These are phyloP conservation scores for Yamadazyma ubonensis DNA, from an alignment of 805 yeast genomes.

Conservation along the genomic window DNA sequence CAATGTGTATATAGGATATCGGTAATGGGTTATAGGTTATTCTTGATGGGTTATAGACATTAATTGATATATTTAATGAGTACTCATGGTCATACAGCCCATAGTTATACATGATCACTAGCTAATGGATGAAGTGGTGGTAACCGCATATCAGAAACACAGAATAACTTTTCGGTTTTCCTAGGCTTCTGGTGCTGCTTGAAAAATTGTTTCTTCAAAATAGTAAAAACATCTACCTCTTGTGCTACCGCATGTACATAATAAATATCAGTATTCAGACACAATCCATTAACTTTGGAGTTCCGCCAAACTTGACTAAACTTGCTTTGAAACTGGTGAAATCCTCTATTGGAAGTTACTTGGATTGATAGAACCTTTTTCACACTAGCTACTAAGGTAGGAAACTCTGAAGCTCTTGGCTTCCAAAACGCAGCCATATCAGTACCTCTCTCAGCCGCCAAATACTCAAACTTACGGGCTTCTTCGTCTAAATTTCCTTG, in stretches of 20 bases:
- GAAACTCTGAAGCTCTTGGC: slow-evolving; percentile 15
- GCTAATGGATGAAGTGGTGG: too few species aligned
- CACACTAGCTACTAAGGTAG: slow-evolving; percentile 18
- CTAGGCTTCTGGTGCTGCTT: too few species aligned
- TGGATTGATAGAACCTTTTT: slow-evolving; percentile 19
- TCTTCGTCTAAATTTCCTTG: slow-evolving; percentile 26
- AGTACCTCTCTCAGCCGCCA: slow-evolving; percentile 11
- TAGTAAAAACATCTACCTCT: slow-evolving; percentile 12
- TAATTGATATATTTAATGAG: too few species aligned
- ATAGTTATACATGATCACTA: too few species aligned
- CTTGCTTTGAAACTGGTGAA: slow-evolving; percentile 15
- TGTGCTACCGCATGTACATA: slow-evolving; percentile 11
- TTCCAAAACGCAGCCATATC: slow-evolving; percentile 21
- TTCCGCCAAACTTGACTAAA: slow-evolving; percentile 2
- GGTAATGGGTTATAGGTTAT: too few species aligned
- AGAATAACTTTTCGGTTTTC: too few species aligned
- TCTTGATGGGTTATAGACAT: too few species aligned
- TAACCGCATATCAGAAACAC: too few species aligned
- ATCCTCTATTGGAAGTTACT: slow-evolving; percentile 17
- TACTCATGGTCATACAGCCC: too few species aligned
- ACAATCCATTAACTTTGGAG: slow-evolving; percentile 6
- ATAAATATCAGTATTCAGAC: slow-evolving; percentile 12
- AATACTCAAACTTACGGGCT: slow-evolving; percentile 25
- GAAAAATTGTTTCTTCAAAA: neutral
- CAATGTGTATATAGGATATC: too few species aligned